A percentile compares a stretch with the other conserved stretches of the same genome.
These are phyloP conservation scores for Boletus eberwhitei DNA, from an alignment of 768 basidiomycete genomes.

Conservation along the genomic window DNA sequence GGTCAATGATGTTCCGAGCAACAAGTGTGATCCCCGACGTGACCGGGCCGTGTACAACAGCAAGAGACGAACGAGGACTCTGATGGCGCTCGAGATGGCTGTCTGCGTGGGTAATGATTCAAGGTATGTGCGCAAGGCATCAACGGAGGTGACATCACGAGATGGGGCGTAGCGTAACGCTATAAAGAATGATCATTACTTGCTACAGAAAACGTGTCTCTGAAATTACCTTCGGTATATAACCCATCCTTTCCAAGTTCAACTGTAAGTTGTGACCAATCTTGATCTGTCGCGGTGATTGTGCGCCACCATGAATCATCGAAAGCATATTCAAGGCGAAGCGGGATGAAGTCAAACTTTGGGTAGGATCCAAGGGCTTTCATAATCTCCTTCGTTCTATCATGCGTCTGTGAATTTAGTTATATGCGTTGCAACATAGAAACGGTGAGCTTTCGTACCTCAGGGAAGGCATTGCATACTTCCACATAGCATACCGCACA, in stretches of 20 bases:
- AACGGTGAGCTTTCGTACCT: constrained; percentile 40
- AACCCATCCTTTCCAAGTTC: constrained; percentile 55
- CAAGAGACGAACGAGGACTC: constrained; percentile 61
- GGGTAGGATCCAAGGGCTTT: constrained; percentile 45
- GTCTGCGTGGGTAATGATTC: constrained; percentile 72
- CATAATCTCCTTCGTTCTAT: constrained; percentile 52
- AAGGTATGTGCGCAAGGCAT: constrained; percentile 49
- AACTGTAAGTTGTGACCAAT: constrained; percentile 34
- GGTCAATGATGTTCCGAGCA: constrained; percentile 79
- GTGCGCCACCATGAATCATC: constrained; percentile 62
- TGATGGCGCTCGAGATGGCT: constrained; percentile 56
- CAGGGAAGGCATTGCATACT: constrained; percentile 55
- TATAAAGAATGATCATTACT: constrained; percentile 10
- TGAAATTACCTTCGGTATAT: constrained; percentile 27
- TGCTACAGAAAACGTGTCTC: not conserved
- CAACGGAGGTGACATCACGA: constrained; percentile 18
- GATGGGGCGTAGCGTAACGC: constrained; percentile 22
- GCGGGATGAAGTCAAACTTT: constrained; percentile 53
- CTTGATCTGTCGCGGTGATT: constrained; percentile 35
- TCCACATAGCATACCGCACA: constrained; percentile 71
- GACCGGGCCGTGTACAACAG: constrained; percentile 62
- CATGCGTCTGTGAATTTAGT: constrained; percentile 42
- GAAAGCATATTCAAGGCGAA: constrained; percentile 75
- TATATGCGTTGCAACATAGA: not conserved
- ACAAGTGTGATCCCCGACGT: constrained; percentile 64